These are phyloP conservation scores for Cardamine chenopodiifolia DNA, from an alignment of 345 rosid genomes.

Conservation along the genomic window DNA sequence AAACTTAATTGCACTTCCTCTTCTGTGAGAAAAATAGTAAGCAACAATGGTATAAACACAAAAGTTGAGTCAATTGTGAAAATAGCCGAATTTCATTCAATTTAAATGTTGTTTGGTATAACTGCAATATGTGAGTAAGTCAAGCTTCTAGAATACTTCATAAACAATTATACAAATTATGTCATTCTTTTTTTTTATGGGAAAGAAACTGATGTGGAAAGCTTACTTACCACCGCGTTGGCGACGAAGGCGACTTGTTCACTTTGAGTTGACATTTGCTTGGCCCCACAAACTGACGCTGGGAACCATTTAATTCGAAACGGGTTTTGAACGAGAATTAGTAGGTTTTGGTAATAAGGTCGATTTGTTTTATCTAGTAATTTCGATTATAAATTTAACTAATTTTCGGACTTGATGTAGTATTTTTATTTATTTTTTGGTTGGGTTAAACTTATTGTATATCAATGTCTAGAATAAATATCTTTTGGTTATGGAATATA, in stretches of 20 bases:
- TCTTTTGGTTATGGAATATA: too few species aligned
- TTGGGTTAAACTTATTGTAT: too few species aligned
- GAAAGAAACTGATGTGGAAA: conserved; percentile 8
- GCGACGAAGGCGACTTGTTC: conserved; percentile 23
- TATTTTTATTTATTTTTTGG: too few species aligned
- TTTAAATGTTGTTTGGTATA: conserved; percentile 5
- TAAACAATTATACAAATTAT: conserved; percentile 6
- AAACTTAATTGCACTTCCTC: background rate
- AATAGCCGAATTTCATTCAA: background rate
- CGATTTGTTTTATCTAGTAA: too few species aligned
- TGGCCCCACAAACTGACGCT: background rate
- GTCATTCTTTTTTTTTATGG: background rate
- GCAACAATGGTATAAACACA: background rate
- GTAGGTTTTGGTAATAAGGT: too few species aligned
- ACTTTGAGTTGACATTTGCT: conserved; percentile 1
- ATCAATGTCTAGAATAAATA: too few species aligned
- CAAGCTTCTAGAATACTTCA: conserved; percentile 34
- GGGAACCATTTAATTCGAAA: too few species aligned
- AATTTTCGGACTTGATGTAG: too few species aligned
- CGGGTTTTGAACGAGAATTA: too few species aligned
- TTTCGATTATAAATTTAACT: too few species aligned
- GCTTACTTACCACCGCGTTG: conserved; percentile 10
- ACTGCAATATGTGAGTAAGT: conserved; percentile 27
- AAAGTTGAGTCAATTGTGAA: background rate
- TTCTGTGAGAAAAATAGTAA: background rate